Base-by-base conservation (phyloP, 2,329 filamentous ascomycete species). In the Penicillium psychrosexuale region DNA sequence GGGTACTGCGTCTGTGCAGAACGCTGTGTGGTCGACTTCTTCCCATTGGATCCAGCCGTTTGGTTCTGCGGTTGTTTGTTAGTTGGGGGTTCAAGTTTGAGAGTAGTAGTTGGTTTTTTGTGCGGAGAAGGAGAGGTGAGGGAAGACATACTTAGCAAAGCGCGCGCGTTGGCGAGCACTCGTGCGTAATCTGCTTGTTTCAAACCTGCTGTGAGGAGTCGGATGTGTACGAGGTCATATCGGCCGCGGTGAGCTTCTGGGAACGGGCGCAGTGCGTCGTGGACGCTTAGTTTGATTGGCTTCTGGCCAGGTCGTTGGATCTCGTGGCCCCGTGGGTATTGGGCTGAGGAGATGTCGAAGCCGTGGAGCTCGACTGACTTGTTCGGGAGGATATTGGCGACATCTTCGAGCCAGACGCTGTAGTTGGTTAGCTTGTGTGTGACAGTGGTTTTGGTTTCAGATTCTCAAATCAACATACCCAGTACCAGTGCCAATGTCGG, bases 191-290 rank as follows among this genome's bases (percentile, higher is more conserved):
- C 61, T 8, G 38, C 52, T 34, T 64, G 57, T 27, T 65, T 66
- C 8, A 71, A 45, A 19, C 67, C 67, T 2, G 61, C 66, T 11
- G 64, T 58, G 15, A 69, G 52, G 11, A 71, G 58, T 8, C 67
- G 60, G 24, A 69, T 58, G 50, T 72, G 63, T 1, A 72, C 68
- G 11, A 71, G 56, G 46, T 72, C 70, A 36, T 69, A 72, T 30
- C 60, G 61, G 1, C 59, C 64, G 9, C 61, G 51, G 37, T 70
- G 63, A 30, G 69, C 62, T 2, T 42, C 17, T 2, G 67, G 63
- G 38, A 69, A 71, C 2, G 67, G 66, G 5, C 61, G 31, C 2
- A 66, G 62, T 38, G 59, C 57, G 34, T 72, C 59, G 9, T 71
- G 68, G 2, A 66, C 57, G 12, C 38, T 53, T 9, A 61, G 28